These are phyloP conservation scores for Aureococcus anophagefferens DNA, from an alignment of 108 stramenopile species.

Conservation along the genomic window DNA sequence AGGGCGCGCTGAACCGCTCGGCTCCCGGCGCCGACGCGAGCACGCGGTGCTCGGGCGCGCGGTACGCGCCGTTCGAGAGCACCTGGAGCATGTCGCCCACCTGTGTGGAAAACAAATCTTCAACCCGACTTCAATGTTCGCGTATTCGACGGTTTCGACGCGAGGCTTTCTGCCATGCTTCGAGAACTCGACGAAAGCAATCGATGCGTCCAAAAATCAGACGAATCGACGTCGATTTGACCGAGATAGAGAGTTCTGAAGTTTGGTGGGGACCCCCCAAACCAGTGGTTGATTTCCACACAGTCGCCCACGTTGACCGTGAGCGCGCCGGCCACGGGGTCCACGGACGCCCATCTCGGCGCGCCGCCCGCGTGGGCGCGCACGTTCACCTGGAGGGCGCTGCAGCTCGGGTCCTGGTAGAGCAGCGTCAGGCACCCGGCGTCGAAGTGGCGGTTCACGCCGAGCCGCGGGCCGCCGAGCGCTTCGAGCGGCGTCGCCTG, in stretches of 20 bases:
- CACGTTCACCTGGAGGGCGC: constrained; percentile 23
- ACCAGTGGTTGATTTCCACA: no score
- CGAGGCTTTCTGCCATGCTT: no score
- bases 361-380: constrained; percentile 8
- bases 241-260: no score
- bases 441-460: constrained; percentile 40
- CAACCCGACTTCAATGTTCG: no score
- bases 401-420: constrained; percentile 12
- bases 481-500: not conserved
- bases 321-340: constrained; percentile 27
- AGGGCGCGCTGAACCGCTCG: constrained; percentile 30
- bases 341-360: constrained; percentile 24
- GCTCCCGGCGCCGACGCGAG: constrained; percentile 14
- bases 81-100: constrained; percentile 43
- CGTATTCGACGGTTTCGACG: no score
- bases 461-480: constrained; percentile 1
- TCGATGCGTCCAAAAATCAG: no score
- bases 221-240: no score
- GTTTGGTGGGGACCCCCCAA: no score
- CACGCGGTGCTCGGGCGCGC: constrained; percentile 41
- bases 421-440: constrained; percentile 36
- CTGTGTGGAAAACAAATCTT: no score
- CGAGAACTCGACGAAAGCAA: no score
- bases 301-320: constrained; percentile 44
- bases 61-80: constrained; percentile 31